Conservation (phyloP, 352 stramenopile genomes). For the Phytophthora melonis region DNA sequence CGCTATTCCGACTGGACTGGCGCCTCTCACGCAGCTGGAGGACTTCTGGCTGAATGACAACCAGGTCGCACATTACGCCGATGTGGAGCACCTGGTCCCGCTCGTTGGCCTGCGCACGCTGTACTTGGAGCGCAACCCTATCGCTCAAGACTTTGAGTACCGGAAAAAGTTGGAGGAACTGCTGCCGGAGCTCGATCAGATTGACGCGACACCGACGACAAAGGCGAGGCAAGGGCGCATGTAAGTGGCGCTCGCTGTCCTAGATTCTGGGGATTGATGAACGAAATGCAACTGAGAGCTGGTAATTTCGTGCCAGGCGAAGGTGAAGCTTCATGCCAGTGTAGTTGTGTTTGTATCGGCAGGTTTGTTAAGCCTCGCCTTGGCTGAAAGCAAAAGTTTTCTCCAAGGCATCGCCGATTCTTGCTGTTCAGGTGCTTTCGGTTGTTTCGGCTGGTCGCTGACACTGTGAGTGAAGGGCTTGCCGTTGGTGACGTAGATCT, state of each 20-base stretch:
- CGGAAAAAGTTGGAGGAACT: constrained; percentile 92
- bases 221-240: constrained; percentile 53
- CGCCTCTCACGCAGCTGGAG: constrained; percentile 54
- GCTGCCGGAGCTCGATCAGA: constrained; percentile 94
- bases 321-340: constrained; percentile 16
- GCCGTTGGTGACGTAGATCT: constrained; percentile 64
- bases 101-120: constrained; percentile 90
- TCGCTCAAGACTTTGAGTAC: constrained; percentile 96
- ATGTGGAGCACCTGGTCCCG: constrained; percentile 75
- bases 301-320: not conserved
- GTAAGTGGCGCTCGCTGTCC: constrained; percentile 15
- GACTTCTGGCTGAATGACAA: constrained; percentile 89
- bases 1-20: constrained; percentile 58
- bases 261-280: not conserved
- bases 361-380: constrained; percentile 28
- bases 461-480: constrained; percentile 33
- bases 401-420: constrained; percentile 7
- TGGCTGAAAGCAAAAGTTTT: constrained; percentile 28
- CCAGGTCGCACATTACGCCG: constrained; percentile 65
- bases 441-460: constrained; percentile 3
- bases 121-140: constrained; percentile 97
- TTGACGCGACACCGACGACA: constrained; percentile 91
- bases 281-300: not conserved
- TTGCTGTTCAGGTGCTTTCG: not conserved
- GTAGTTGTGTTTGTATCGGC: constrained; percentile 15